Evolutionary conservation across 225 moss, liverwort and hornwort species (phyloP), one percentile per base, ranked within the genome.

Genomic region (Pseudisothecium myosuroides): DNA sequence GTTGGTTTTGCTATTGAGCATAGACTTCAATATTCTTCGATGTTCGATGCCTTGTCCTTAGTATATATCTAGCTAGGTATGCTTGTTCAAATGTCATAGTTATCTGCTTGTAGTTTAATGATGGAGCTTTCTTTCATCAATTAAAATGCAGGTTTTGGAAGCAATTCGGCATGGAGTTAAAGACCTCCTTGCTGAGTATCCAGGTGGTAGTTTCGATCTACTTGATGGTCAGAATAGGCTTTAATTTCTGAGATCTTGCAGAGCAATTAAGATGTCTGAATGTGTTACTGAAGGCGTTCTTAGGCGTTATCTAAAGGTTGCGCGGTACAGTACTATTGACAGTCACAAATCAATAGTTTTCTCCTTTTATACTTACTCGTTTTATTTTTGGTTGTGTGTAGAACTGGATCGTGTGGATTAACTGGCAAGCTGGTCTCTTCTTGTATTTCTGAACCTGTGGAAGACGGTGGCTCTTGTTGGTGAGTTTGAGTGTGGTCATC

Each of bases 141-240:
- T 89, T 54, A 54, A 83, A 89, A 82, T 88, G 89, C 92, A 95
- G 95, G 95, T 95, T 87, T 80, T 95, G 83, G 91, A 94, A 80
- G 94, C 95, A 92, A 94, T 95, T 92, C 95, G 95, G 87, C 85
- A 92, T 91, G 95, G 95, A 81, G 95, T 94, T 91, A 87, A 88
- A 76, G 94, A 89, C 72, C 88, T 95, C 68, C 91, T 95, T 89
- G 88, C 92, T 49, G 88, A 92, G 84, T 72, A 92, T 82, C 94
- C 95, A 92, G 95, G 95, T 95, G 56, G n/a, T 87, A 72, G 61
- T 80, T 84, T 87, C 47, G 87, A 91, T 87, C 87, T 76, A 87
- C 27, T 66, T 87, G 68, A 47, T 92, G 86, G 24, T 75, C 58
- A 67, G 28, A 55, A 67, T 60, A n/a, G 61, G 43, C 60, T 60